Evolutionary conservation across 1,139 yeast genomes (phyloP).

Genomic region (Starmera stellimalicola): DNA sequence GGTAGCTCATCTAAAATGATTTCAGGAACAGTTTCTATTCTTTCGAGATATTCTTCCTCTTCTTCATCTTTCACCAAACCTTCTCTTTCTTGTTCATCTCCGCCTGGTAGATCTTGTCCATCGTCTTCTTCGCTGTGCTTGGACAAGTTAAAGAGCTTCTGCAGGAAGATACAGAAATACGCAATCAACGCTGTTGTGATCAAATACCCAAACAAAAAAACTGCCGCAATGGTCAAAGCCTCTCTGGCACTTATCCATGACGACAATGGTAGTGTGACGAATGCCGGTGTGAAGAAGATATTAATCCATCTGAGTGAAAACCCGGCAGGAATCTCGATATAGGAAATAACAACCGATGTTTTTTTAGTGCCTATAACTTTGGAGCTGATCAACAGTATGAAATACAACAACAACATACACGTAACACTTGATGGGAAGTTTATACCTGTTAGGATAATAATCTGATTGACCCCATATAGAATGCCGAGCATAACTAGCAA

Average conservation of each 20-base stretch:
- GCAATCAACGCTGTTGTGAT: slow-evolving; percentile 41
- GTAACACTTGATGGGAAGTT: slow-evolving; percentile 70
- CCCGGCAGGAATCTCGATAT: slow-evolving; percentile 57
- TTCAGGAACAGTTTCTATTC: slow-evolving; percentile 9
- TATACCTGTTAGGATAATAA: slow-evolving; percentile 38
- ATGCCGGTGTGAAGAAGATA: slow-evolving; percentile 69
- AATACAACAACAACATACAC: slow-evolving; percentile 58
- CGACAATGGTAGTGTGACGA: slow-evolving; percentile 60
- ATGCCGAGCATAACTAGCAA: slow-evolving; percentile 29
- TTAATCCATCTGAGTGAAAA: slow-evolving; percentile 72
- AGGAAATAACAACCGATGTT: slow-evolving; percentile 33
- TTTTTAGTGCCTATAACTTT: slow-evolving; percentile 26
- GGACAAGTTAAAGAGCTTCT: slow-evolving; percentile 20
- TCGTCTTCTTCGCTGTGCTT: slow-evolving; percentile 12
- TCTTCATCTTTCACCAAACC: neutral
- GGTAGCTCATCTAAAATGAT: slow-evolving; percentile 13
- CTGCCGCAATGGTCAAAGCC: slow-evolving; percentile 66
- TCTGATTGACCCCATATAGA: slow-evolving; percentile 56
- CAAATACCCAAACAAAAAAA: slow-evolving; percentile 56
- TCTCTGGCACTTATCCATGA: slow-evolving; percentile 55
- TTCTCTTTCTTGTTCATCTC: neutral
- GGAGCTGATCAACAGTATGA: slow-evolving; percentile 32
- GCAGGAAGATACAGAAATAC: slow-evolving; percentile 33
- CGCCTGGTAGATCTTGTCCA: neutral
- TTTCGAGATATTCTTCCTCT: neutral